Base-by-base conservation (phyloP, 2,329 filamentous ascomycete genomes). In the Gnomoniopsis sp. region DNA sequence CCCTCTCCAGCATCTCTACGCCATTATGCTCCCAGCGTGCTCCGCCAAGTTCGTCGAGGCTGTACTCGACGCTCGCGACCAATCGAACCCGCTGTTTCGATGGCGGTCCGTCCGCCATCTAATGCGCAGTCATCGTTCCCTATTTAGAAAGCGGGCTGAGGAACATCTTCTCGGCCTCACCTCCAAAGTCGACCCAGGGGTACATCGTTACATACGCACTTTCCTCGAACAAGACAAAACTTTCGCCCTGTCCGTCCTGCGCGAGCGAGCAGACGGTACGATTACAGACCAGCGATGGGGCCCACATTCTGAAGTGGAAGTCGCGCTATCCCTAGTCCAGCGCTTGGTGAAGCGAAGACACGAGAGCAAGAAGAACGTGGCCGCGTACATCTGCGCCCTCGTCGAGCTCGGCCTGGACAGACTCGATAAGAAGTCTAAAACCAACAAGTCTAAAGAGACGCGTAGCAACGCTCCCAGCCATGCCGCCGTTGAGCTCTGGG, bases 1-100 rank as follows among this genome's bases (percentile, higher is more conserved):
- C 6, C 57, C 57, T 6, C 30, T 59, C 14, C 57, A 59, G 21
- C 36, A 41, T 3, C 41, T 46, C n/a, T 59, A 59, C n/a, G 57
- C 52, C 47, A 34, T 2, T 8, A 55, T 59, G 57, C 30, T 59
- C 3, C 22, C 47, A 2, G 57, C 57, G 15, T 59, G 57, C 47
- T 55, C 57, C 8, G 6, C 41, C 19, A 8, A 14, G 21, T 59
- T 59, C 36, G 30, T 59, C 38, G 34, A 51, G 22, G 30, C 49
- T 2, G 52, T 59, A 1, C 38, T 59, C 38, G 7, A 59, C 47
- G 21, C 38, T 6, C 47, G 38, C 6, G 52, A 59, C 10, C n/a
- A 19, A 14, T 38, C 47, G 14, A 59, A 59, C 14, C 57, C 57
- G 15, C 51, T 59, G 19, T 59, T 47, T n/a, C 49, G 38, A 7